Base-by-base conservation (phyloP, 352 stramenopile genomes). In the Phytopythium boreale region DNA sequence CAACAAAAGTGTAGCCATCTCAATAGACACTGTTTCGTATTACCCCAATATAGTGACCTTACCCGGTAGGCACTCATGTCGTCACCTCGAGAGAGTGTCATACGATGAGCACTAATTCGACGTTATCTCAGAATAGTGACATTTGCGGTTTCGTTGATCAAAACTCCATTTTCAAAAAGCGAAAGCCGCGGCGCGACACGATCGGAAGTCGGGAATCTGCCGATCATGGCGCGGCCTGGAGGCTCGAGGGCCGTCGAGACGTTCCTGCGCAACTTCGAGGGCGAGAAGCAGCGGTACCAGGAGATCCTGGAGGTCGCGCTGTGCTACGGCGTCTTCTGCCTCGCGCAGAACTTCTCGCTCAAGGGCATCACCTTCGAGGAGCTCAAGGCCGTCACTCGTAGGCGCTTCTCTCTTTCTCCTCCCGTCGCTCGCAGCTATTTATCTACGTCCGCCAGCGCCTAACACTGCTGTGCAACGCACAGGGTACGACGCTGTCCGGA, bases 251-350 rank as follows among this genome's bases (percentile, higher is more conserved):
- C 84, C 0, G 73, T 92, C 44, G 80, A 88, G 56, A 84, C 81
- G 47, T 92, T 74, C 63, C 53, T 91, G 63, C 80, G 75, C 56
- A 93, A 93, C 72, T 93, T 91, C 59, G 61, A 76, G 36, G 60
- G 61, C 62, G 81, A 88, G 64, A 74, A 65, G 37, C 31, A 69
- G 24, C 71, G 68, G 6, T 70, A 83, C 49, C 70, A 83, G 62
- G 80, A 93, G 58, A 71, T 93, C 4, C 72, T 93, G 11, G 82
- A 90, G 66, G 68, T 91, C 26, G 82, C 77, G 27, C 74, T 91
- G 31, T 88, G 80, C 72, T 93, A 93, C 46, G 84, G 84, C 37
- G 73, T 90, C 52, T 70, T 82, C 66, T 93, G 84, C 61, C 71
- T 91, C 22, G 72, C 80, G 24, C 80, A 76, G 56, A 87, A 80